These are phyloP conservation scores for Xylariaceae sp. DNA, from an alignment of 2,329 filamentous ascomycete genomes.

Conservation along the genomic window DNA sequence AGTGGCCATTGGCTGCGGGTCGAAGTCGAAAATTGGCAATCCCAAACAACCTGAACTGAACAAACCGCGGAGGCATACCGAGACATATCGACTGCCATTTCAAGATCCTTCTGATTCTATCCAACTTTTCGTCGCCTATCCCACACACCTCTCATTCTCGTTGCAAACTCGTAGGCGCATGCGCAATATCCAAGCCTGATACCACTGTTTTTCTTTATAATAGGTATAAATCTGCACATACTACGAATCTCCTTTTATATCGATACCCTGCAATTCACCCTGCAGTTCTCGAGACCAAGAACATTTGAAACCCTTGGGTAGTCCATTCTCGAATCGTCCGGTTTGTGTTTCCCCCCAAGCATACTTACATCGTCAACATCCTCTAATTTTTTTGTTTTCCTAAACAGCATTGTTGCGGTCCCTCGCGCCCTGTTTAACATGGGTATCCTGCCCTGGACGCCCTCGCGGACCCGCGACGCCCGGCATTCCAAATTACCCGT, in stretches of 20 bases:
- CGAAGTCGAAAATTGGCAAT: neutral
- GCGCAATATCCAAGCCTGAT: neutral
- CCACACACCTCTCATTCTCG: neutral
- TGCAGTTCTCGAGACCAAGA: no score
- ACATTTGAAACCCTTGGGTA: neutral
- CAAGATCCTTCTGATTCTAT: neutral
- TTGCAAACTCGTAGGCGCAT: neutral
- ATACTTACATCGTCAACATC: neutral
- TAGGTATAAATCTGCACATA: neutral
- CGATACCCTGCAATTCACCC: no score
- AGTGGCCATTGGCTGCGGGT: neutral
- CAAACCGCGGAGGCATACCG: no score
- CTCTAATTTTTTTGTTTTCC: neutral
- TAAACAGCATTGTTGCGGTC: neutral
- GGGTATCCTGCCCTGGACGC: conserved; percentile 52
- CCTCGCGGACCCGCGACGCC: conserved; percentile 50
- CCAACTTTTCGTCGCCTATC: neutral
- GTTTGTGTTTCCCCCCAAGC: neutral
- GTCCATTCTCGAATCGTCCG: neutral
- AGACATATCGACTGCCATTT: neutral
- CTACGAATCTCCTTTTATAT: neutral
- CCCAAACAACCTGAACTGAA: neutral
- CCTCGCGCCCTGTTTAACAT: conserved; percentile 40
- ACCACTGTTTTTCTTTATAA: neutral
- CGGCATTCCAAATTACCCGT: conserved; percentile 49